Evolutionary conservation across 495 filamentous ascomycete genomes (phyloP).

Genomic region (Cryomyces minteri): DNA sequence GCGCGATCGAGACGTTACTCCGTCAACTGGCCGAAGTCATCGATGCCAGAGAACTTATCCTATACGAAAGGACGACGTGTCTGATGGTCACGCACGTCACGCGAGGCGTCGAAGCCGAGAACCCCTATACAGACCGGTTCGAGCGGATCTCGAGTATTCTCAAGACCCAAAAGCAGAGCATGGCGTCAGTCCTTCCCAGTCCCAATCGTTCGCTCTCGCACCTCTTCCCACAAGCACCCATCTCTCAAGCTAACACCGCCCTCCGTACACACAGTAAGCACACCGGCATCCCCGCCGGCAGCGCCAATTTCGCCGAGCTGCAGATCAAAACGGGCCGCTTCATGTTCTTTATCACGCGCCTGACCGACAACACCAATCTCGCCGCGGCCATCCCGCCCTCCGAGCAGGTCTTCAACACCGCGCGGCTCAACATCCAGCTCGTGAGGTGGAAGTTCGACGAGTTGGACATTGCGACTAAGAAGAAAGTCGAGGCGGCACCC

Average conservation of each 20-base stretch:
- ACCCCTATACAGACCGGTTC: constrained; percentile 81
- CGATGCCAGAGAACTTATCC: constrained; percentile 80
- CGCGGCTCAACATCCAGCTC: constrained; percentile 72
- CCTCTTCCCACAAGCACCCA: constrained; percentile 16
- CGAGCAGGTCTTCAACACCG: constrained; percentile 73
- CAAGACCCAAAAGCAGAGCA: constrained; percentile 86
- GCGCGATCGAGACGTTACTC: constrained; percentile 74
- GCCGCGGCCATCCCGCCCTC: constrained; percentile 77
- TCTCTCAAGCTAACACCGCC: constrained; percentile 16
- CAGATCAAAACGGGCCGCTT: constrained; percentile 55
- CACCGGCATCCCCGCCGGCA: constrained; percentile 17
- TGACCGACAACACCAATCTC: constrained; percentile 94
- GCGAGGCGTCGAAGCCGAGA: constrained; percentile 48
- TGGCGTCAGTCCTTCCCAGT: constrained; percentile 22
- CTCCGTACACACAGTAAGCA: constrained; percentile 11
- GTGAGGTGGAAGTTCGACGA: constrained; percentile 60
- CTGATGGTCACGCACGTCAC: constrained; percentile 79
- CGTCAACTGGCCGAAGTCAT: constrained; percentile 59
- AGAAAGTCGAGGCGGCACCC: constrained; percentile 1
- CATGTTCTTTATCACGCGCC: constrained; percentile 77
- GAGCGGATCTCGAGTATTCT: constrained; percentile 92
- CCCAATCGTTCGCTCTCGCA: constrained; percentile 8
- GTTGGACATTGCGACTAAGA: constrained; percentile 17
- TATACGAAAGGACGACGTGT: constrained; percentile 93
- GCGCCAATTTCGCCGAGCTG: constrained; percentile 43